A percentile compares a stretch with the other conserved stretches of the same genome.
Conservation (phyloP, 768 basidiomycete species). For the Suillus americanus region DNA sequence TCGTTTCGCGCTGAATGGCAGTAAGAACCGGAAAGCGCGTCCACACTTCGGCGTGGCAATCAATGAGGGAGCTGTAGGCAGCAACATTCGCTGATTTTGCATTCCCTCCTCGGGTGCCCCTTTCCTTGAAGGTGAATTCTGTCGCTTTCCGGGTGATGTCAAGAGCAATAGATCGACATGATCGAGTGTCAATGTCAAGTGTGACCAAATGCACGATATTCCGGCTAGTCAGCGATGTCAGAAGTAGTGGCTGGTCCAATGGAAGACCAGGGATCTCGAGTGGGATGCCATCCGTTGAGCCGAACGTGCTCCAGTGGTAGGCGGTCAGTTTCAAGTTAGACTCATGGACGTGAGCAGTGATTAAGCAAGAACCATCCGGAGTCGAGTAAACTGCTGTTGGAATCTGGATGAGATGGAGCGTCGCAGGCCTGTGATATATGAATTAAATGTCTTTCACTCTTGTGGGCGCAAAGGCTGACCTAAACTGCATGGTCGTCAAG, state of each 20-base stretch:
- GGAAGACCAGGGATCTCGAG: constrained; percentile 33
- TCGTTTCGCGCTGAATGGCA: constrained; percentile 47
- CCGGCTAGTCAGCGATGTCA: constrained; percentile 49
- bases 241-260: constrained; percentile 18
- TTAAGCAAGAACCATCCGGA: constrained; percentile 55
- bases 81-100: constrained; percentile 20
- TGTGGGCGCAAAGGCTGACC: constrained; percentile 34
- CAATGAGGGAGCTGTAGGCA: constrained; percentile 50
- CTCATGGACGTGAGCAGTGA: constrained; percentile 32
- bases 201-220: constrained; percentile 42
- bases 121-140: constrained; percentile 55
- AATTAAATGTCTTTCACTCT: background rate
- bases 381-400: constrained; percentile 43
- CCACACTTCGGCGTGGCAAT: constrained; percentile 59
- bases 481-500: constrained; percentile 49
- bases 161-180: constrained; percentile 43
- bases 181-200: constrained; percentile 33
- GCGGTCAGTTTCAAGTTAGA: constrained; percentile 29
- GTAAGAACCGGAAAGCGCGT: constrained; percentile 58
- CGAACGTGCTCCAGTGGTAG: constrained; percentile 60
- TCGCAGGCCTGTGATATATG: constrained; percentile 39
- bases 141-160: constrained; percentile 56
- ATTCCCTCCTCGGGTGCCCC: constrained; percentile 25
- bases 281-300: constrained; percentile 44
- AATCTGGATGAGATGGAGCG: constrained; percentile 35